Base-by-base conservation (phyloP, 1,139 yeast species). In the Wickerhamomyces sp. region DNA sequence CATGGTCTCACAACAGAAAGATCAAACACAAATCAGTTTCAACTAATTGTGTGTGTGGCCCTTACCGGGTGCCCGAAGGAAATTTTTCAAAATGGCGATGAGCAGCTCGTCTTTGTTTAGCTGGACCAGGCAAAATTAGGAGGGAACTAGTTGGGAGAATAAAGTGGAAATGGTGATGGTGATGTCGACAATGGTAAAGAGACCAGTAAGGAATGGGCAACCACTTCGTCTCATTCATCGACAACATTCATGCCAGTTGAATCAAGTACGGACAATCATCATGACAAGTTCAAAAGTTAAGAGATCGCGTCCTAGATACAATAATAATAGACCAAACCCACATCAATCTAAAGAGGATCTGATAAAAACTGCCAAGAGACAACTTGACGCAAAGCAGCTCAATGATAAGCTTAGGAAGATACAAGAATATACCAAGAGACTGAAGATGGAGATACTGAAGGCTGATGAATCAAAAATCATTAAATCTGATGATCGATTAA, bases 381-480 rank as follows among this genome's bases (percentile, higher is more conserved):
- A 37, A 9, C 18, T 37, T 2, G 74, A 52, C 15, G 48, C 58
- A 6, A 53, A 54, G 38, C 56, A 57, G 10, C 48, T 71, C 32
- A 63, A 64, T 14, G 56, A 57, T 52, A 62, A 77, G 61, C 47
- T 78, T 52, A 50, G 67, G 47, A 56, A 78, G 56, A 50, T 78
- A 57, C 68, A 75, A 60, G 57, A 59, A 33, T 61, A 71, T 45
- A 67, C 74, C 0, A 55, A 55, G 36, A 56, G 57, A 18, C 53
- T 73, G 27, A 63, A 65, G 44, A 45, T 51, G 11, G 56, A 56
- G 18, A 51, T 68, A 10, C 36, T 40, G 8, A 44, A 46, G 15
- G 52, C 57, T 35, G 46, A 56, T 30, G 66, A 67, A 27, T 51
- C 51, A 23, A 45, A 42, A 5, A 48, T 18, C 23, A 18, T 54